These are phyloP conservation scores for Chlorella sp. DNA, from an alignment of 139 green algal genomes.

Conservation along the genomic window DNA sequence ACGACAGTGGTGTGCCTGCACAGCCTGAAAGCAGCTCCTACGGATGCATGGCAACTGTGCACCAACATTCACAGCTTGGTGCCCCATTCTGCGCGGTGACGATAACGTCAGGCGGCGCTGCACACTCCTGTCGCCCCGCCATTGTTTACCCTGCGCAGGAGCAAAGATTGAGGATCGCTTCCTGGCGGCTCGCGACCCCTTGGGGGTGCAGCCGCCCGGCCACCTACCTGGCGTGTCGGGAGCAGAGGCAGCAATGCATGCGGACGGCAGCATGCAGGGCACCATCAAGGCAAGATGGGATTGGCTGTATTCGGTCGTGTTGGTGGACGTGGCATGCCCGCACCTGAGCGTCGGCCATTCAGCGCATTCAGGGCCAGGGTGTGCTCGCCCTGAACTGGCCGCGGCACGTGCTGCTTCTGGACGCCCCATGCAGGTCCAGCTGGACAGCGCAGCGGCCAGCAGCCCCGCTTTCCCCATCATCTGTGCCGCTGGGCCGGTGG, in stretches of 20 bases:
- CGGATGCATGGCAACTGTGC: too few species aligned
- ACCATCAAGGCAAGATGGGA: constrained; percentile 5
- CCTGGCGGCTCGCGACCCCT: background rate
- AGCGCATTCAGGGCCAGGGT: too few species aligned
- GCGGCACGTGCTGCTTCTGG: too few species aligned
- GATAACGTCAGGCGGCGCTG: too few species aligned
- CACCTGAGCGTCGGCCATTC: too few species aligned
- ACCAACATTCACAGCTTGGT: too few species aligned
- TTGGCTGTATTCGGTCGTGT: background rate
- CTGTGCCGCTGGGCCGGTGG: constrained; percentile 27
- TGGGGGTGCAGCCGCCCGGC: constrained; percentile 26
- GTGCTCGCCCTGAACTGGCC: too few species aligned
- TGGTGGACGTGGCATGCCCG: too few species aligned
- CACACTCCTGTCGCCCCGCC: background rate
- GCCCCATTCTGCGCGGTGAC: too few species aligned
- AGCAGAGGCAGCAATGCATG: background rate
- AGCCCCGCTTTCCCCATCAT: constrained; percentile 29
- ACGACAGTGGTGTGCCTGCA: too few species aligned
- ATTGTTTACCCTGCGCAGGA: background rate
- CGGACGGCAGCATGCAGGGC: constrained; percentile 19
- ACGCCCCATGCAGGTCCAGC: background rate
- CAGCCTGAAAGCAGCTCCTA: too few species aligned
- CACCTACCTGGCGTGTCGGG: constrained; percentile 26
- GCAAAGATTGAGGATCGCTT: constrained; percentile 36
- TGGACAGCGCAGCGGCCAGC: background rate